phyloP scores from a whole-genome alignment of 257 asterid genomes.

The Solanum virginianum region DNA sequence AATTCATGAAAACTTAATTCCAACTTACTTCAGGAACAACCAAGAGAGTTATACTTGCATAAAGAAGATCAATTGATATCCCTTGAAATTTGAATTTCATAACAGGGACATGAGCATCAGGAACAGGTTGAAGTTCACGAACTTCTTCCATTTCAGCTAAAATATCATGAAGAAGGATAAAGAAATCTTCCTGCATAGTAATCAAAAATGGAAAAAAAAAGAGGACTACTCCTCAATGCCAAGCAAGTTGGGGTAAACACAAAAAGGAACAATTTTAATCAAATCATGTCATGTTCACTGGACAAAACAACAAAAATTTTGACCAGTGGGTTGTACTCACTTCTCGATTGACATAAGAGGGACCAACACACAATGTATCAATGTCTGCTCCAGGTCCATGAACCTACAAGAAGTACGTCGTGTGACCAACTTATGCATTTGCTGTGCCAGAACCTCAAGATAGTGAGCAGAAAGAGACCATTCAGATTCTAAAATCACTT shows the following conservation, averaged over 20 bases:
- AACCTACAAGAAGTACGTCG: not conserved
- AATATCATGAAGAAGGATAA: constrained; percentile 20
- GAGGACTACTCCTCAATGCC: not conserved
- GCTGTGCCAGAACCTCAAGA: not conserved
- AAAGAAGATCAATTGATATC: constrained; percentile 23
- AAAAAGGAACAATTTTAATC: not conserved
- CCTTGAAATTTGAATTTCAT: constrained; percentile 26
- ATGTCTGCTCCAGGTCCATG: constrained; percentile 30
- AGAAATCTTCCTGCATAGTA: constrained; percentile 23
- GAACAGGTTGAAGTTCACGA: constrained; percentile 22
- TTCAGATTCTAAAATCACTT: not conserved
- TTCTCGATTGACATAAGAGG: constrained; percentile 21
- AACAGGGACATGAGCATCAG: constrained; percentile 32
- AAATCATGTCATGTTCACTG: not conserved
- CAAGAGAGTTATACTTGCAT: constrained; percentile 18
- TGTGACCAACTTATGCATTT: not conserved
- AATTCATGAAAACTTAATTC: not conserved
- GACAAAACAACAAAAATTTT: not conserved
- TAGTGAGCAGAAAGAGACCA: not conserved
- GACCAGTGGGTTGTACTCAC: constrained; percentile 1
- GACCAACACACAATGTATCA: constrained; percentile 29
- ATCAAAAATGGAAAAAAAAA: not conserved
- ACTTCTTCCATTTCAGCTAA: constrained; percentile 26
- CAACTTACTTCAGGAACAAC: constrained; percentile 28
- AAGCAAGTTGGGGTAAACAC: not conserved